A percentile compares a stretch with the other conserved stretches of the same genome.
Conservation (phyloP, 148 eudicot species). For the Bassia scoparia region DNA sequence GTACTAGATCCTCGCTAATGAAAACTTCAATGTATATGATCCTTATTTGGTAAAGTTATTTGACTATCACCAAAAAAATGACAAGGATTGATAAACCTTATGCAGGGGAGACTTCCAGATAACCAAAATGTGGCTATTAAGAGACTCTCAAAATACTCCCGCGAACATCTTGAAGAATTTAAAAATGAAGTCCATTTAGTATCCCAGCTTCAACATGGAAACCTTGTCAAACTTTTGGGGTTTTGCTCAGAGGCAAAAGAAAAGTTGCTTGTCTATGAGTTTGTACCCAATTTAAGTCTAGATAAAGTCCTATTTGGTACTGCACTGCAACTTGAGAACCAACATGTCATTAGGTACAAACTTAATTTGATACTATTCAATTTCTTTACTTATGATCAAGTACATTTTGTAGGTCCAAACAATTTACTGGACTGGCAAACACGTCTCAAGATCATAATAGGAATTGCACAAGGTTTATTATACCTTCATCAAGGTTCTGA, state of each 20-base stretch:
- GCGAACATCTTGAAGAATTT: constrained; percentile 26
- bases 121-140: constrained; percentile 31
- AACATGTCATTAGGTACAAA: too few species aligned
- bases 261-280: constrained; percentile 33
- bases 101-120: constrained; percentile 22
- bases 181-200: constrained; percentile 28
- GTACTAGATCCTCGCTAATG: background rate
- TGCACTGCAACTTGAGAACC: too few species aligned
- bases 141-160: constrained; percentile 30
- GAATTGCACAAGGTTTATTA: constrained; percentile 31
- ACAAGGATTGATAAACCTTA: too few species aligned
- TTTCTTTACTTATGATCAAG: too few species aligned
- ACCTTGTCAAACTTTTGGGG: constrained; percentile 32
- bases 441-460: constrained; percentile 26
- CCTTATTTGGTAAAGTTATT: background rate
- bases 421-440: constrained; percentile 24
- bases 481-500: constrained; percentile 34
- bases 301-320: constrained; percentile 23
- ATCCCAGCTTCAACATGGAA: constrained; percentile 36
- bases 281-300: constrained; percentile 26
- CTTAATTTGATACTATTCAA: too few species aligned
- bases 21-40: background rate
- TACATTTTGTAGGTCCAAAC: constrained; percentile 16
- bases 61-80: too few species aligned
- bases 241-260: constrained; percentile 29